phyloP scores from a whole-genome alignment of 1,284 basidiomycete genomes.

The Irpex lacteus region DNA sequence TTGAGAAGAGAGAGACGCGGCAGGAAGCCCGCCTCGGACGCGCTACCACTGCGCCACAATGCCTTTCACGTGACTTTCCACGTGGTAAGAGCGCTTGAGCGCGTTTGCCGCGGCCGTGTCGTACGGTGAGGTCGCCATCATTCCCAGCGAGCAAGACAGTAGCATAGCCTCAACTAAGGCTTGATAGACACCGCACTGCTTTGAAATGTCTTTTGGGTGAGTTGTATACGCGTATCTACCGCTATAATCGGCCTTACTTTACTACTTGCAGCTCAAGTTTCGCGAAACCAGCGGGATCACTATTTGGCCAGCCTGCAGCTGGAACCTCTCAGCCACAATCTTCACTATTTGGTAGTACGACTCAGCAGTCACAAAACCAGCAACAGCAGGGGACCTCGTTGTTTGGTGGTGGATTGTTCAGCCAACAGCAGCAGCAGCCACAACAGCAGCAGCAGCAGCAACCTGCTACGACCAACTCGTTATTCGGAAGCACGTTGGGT shows the following conservation, averaged over 20 bases:
- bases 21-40: not conserved
- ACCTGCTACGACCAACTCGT: conserved; percentile 13
- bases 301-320: not conserved
- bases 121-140: not conserved
- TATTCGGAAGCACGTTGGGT: conserved; percentile 30
- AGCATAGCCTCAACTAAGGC: not conserved
- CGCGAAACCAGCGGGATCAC: not conserved
- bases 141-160: not conserved
- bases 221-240: not conserved
- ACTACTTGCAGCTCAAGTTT: not conserved
- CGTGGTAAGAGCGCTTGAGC: not conserved
- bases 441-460: conserved; percentile 23
- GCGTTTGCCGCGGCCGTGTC: not conserved
- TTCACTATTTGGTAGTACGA: conserved; percentile 6
- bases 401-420: conserved; percentile 26
- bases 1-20: not conserved
- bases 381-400: conserved; percentile 4
- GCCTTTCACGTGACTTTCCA: not conserved
- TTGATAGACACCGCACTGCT: not conserved
- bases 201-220: not conserved
- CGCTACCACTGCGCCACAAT: not conserved
- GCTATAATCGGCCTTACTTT: not conserved
- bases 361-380: conserved; percentile 17
- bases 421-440: conserved; percentile 23
- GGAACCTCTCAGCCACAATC: conserved; percentile 9